Percentiles rank a stretch among this genome's conserved stretches.
phyloP scores from a whole-genome alignment of 2,329 filamentous ascomycete genomes.

The Cephalotrichum gorgonifer region DNA sequence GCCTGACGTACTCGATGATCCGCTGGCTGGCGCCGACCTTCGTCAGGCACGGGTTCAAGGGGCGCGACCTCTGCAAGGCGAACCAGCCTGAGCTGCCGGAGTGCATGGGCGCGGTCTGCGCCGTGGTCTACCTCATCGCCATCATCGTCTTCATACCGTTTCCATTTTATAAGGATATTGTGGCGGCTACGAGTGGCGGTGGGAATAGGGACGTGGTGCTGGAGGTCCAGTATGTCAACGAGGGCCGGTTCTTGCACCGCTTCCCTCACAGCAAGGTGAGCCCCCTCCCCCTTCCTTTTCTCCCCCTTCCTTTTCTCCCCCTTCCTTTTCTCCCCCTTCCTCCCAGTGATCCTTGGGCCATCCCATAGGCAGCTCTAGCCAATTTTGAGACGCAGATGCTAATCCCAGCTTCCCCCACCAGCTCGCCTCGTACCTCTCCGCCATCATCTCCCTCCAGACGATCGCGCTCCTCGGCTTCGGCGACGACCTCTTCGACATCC shows the following conservation, averaged over 20 bases:
- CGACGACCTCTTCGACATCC: conserved; percentile 94
- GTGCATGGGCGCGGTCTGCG: conserved; percentile 90
- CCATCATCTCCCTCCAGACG: conserved; percentile 83
- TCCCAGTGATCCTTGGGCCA: too few relatives aligned
- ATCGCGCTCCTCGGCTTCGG: conserved; percentile 86
- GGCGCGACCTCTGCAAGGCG: conserved; percentile 70
- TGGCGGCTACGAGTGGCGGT: conserved; percentile 85
- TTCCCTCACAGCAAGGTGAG: conserved; percentile 89
- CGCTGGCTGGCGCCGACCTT: conserved; percentile 89
- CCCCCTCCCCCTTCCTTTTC: neutral
- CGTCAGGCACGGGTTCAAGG: conserved; percentile 78
- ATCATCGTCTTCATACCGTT: conserved; percentile 93
- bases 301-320: neutral
- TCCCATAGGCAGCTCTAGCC: too few relatives aligned
- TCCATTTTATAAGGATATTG: conserved; percentile 96
- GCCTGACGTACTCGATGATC: conserved; percentile 74
- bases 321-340: neutral
- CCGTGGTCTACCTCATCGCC: conserved; percentile 80
- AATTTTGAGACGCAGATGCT: neutral
- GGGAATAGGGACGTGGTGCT: conserved; percentile 82
- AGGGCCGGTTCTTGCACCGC: conserved; percentile 74
- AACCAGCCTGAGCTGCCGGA: conserved; percentile 74
- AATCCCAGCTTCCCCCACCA: conserved; percentile 22
- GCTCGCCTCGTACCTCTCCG: conserved; percentile 91
- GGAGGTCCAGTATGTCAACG: conserved; percentile 62